These are phyloP conservation scores for Podila epicladia DNA, from an alignment of 192 early-diverging fungal species.

Conservation along the genomic window DNA sequence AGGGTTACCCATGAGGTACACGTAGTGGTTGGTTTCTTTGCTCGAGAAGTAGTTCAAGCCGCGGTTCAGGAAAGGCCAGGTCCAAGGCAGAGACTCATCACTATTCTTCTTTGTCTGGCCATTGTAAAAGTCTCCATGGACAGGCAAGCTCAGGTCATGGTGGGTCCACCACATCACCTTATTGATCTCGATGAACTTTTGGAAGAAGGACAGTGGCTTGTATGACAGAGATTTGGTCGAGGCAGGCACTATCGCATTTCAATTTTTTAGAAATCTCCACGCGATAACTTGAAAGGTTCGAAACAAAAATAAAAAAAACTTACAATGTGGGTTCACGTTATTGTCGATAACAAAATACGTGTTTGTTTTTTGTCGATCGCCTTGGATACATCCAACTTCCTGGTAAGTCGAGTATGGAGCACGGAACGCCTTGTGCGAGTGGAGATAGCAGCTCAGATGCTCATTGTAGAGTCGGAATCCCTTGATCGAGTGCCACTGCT, in stretches of 20 bases:
- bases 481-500: conserved; percentile 24
- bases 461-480: conserved; percentile 22
- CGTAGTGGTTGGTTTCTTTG: conserved; percentile 67
- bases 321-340: conserved; percentile 13
- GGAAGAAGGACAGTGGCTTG: conserved; percentile 72
- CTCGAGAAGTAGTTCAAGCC: conserved; percentile 89
- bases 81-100: conserved; percentile 86
- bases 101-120: conserved; percentile 57
- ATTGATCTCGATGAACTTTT: conserved; percentile 89
- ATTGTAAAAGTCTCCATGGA: conserved; percentile 59
- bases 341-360: conserved; percentile 17
- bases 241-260: conserved; percentile 55
- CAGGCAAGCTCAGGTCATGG: conserved; percentile 82
- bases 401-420: conserved; percentile 12
- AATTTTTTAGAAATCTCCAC: too few species aligned
- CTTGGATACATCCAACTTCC: conserved; percentile 24
- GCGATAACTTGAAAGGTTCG: not conserved
- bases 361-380: conserved; percentile 6
- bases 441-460: conserved; percentile 10
- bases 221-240: conserved; percentile 62
- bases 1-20: conserved; percentile 94
- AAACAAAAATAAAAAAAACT: not conserved
- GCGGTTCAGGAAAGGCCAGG: conserved; percentile 86
- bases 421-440: conserved; percentile 18
- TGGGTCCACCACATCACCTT: conserved; percentile 88